phyloP scores from a whole-genome alignment of 148 eudicot genomes.

The Euryodendron excelsum region DNA sequence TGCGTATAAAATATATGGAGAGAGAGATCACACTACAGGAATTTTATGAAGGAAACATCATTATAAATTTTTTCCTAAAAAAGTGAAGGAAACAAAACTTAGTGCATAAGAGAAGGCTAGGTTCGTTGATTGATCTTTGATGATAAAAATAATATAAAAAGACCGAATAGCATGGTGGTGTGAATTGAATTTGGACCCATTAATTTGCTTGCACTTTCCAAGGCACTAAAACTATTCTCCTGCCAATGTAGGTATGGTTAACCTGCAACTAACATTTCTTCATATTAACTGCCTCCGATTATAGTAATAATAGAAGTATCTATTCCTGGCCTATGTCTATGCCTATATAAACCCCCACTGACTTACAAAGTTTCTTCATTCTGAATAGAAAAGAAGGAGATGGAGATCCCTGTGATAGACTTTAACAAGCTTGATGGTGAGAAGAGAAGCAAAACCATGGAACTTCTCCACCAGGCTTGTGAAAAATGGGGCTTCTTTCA shows the following conservation, averaged over 20 bases:
- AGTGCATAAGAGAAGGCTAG: neutral
- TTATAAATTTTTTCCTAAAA: neutral
- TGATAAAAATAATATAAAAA: neutral
- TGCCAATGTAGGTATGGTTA: neutral
- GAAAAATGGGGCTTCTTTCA: slow-evolving; percentile 81
- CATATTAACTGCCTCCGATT: slow-evolving; percentile 13
- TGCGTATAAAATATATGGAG: neutral
- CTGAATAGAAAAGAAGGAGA: slow-evolving; percentile 16
- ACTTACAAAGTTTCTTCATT: slow-evolving; percentile 10
- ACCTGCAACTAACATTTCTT: slow-evolving; percentile 20
- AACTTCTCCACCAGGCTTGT: slow-evolving; percentile 74
- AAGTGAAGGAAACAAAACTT: neutral
- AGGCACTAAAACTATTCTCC: slow-evolving; percentile 1
- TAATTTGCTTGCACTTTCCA: neutral
- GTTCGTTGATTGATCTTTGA: too few relatives aligned
- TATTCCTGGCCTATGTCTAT: neutral
- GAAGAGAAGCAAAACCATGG: slow-evolving; percentile 61
- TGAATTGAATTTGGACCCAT: slow-evolving; percentile 28
- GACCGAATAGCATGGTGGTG: slow-evolving; percentile 7
- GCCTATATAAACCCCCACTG: slow-evolving; percentile 25
- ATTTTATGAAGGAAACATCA: neutral
- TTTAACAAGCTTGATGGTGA: slow-evolving; percentile 64
- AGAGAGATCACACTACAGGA: neutral
- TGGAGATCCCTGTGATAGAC: slow-evolving; percentile 78
- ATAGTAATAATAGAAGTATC: neutral